These are phyloP conservation scores for Suhomyces faveliae DNA, from an alignment of 805 yeast species.

Conservation along the genomic window DNA sequence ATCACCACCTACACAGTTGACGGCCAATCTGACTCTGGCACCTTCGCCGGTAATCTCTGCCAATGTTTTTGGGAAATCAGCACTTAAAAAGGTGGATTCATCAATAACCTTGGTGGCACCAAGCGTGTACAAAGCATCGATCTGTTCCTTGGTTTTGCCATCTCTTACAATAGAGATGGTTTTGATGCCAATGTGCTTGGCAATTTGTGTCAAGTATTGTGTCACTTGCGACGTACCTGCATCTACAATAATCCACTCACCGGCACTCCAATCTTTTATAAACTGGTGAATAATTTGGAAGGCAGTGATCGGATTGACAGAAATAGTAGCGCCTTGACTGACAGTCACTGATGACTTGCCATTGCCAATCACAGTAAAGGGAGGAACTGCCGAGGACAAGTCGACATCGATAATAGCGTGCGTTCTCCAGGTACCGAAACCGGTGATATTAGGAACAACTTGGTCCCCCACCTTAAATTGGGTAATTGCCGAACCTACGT, in stretches of 20 bases:
- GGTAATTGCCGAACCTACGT: conserved; percentile 14
- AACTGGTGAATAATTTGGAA: conserved; percentile 19
- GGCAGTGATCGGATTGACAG: conserved; percentile 22
- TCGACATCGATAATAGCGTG: conserved; percentile 17
- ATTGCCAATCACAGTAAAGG: conserved; percentile 12
- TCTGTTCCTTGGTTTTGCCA: conserved; percentile 25
- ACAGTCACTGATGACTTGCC: conserved; percentile 9
- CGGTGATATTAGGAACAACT: conserved; percentile 16
- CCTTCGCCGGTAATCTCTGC: conserved; percentile 16
- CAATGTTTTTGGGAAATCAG: conserved; percentile 10
- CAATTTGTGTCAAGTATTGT: conserved; percentile 30
- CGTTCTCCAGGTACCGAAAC: conserved; percentile 26
- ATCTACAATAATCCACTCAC: conserved; percentile 35
- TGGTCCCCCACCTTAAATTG: conserved; percentile 18
- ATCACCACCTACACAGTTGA: conserved; percentile 32
- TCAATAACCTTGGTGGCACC: conserved; percentile 34
- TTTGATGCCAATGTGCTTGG: conserved; percentile 22
- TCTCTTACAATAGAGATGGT: conserved; percentile 29
- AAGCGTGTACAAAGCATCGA: conserved; percentile 20
- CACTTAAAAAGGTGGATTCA: conserved; percentile 24
- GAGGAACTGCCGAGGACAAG: conserved; percentile 4
- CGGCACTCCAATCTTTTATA: conserved; percentile 18
- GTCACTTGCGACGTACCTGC: conserved; percentile 36
- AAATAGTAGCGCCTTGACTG: conserved; percentile 21
- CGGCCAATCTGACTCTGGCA: conserved; percentile 29